Conservation (phyloP, 352 stramenopile genomes). For the Globisporangium solare region DNA sequence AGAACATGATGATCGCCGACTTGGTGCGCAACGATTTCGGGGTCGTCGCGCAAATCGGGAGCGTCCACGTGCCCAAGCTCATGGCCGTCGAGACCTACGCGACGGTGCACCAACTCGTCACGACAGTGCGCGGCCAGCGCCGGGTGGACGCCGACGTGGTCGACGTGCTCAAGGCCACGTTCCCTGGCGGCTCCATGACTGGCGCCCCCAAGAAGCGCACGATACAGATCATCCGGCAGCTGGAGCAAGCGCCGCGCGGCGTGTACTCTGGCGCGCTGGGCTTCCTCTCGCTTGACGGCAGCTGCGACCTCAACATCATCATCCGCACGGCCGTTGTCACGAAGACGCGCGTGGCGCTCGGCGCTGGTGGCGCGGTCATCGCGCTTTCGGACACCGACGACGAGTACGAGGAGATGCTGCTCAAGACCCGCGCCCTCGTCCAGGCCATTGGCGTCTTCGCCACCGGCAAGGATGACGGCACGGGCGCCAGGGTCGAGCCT, state of each 20-base stretch:
- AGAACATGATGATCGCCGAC: constrained; percentile 99
- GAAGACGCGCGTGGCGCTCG: constrained; percentile 73
- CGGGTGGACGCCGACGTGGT: constrained; percentile 54
- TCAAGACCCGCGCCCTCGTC: constrained; percentile 82
- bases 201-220: constrained; percentile 96
- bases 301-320: constrained; percentile 97
- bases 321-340: constrained; percentile 95
- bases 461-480: constrained; percentile 39
- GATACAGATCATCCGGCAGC: constrained; percentile 93
- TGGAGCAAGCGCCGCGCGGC: constrained; percentile 87
- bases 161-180: constrained; percentile 92
- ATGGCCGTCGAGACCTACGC: constrained; percentile 95
- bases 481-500: constrained; percentile 16
- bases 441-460: constrained; percentile 49
- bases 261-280: constrained; percentile 96
- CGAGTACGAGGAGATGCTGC: constrained; percentile 92
- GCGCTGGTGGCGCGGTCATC: constrained; percentile 95
- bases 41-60: constrained; percentile 88
- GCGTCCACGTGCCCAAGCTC: constrained; percentile 90
- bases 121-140: constrained; percentile 87
- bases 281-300: constrained; percentile 94
- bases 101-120: constrained; percentile 98
- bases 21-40: constrained; percentile 95
- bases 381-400: constrained; percentile 92
- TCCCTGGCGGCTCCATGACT: constrained; percentile 97